Evolutionary conservation across 108 stramenopile genomes (phyloP), one percentile per base, ranked within the genome.

Genomic region (Cyclotella cryptica): DNA sequence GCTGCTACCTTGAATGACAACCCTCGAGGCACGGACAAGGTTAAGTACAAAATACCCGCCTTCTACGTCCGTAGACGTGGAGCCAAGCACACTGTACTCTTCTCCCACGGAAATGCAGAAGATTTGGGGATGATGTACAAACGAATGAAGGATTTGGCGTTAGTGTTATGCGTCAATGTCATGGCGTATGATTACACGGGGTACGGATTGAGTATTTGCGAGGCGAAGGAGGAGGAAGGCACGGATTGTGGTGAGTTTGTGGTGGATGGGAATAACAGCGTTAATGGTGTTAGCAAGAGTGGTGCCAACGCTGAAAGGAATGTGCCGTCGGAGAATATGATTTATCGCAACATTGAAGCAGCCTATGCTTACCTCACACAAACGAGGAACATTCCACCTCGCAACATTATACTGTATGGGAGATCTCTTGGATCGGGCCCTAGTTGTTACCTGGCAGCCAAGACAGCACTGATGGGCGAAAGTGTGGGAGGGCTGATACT

Each of bases 151-250:
- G 85, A 81, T 47, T 19, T 88, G 43, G 77, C 83, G 0, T n/a
- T 73, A 26, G 76, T 80, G 5, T 49, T 88, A 14, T 77, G 85
- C 47, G 89, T 89, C 14, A 93, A 95, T 70, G 82, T 95, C 18
- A 21, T 95, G 41, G 92, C 91, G 5, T 95, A 92, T 70, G 94
- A 95, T 60, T 95, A 95, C 65, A 80, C 89, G 3, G 94, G 94
- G 15, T 94, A 94, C 55, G 93, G 92, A 1, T 21, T 83, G 65
- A 85, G 84, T 39, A 11, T 11, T 53, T 47, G 19, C 9, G 45
- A 47, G 49, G 67, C 7, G 4, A 15, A 10, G 12, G 28, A 13
- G 3, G 40, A 41, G n/a, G 61, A 62, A 1, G 15, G 3, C 11
- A 26, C n/a, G n/a, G n/a, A 45, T 46, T 26, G 9, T 17, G 45